Percentiles rank a stretch among this genome's conserved stretches.
These are phyloP conservation scores for Tricholoma bakamatsutake DNA, from an alignment of 768 basidiomycete species.

Conservation along the genomic window DNA sequence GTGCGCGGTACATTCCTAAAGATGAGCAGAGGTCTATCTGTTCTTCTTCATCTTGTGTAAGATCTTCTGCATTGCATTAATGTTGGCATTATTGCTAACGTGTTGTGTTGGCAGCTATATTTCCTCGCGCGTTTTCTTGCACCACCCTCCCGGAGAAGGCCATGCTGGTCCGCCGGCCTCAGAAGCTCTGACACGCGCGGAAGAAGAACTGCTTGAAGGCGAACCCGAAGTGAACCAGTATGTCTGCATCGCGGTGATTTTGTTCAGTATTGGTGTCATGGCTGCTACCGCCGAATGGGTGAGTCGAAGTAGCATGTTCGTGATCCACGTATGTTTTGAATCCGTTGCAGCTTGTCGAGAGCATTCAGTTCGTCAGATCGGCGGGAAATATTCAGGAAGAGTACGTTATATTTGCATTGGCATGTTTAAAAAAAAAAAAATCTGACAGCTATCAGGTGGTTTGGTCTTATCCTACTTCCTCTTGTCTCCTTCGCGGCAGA, in stretches of 20 bases:
- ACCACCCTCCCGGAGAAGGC: constrained; percentile 62
- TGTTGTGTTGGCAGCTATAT: constrained; percentile 41
- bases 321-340: constrained; percentile 37
- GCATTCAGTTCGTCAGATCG: constrained; percentile 49
- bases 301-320: background rate
- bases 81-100: background rate
- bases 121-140: constrained; percentile 60
- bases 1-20: constrained; percentile 43
- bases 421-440: too few relatives aligned
- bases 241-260: constrained; percentile 50
- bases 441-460: constrained; percentile 42
- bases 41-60: constrained; percentile 58
- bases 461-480: constrained; percentile 67
- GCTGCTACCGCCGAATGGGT: constrained; percentile 70
- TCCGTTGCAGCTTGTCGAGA: constrained; percentile 54
- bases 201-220: constrained; percentile 24
- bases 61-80: constrained; percentile 13
- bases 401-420: constrained; percentile 24
- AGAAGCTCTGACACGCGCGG: constrained; percentile 34
- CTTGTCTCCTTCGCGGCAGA: constrained; percentile 71
- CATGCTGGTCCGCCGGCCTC: constrained; percentile 38
- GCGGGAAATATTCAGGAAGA: constrained; percentile 41
- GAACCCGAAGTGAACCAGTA: constrained; percentile 61
- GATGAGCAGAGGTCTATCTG: constrained; percentile 61
- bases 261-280: constrained; percentile 52